Evolutionary conservation across 129 eudicot genomes (phyloP).

Genomic region (Dittrichia graveolens): DNA sequence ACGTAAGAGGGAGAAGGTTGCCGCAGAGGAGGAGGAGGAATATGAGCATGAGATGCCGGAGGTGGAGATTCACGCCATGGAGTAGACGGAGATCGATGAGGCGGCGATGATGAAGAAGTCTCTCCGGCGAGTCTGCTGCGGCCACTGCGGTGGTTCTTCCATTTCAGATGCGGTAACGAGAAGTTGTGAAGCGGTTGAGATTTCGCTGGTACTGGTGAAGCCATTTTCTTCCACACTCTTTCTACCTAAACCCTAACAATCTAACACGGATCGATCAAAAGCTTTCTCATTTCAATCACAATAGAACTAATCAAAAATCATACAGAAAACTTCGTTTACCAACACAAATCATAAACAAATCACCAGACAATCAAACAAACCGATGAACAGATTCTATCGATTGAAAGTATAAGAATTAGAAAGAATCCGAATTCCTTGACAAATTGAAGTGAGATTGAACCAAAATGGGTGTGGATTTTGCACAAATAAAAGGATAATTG

Average conservation of each 20-base stretch:
- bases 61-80: constrained; percentile 33
- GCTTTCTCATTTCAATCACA: constrained; percentile 15
- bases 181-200: constrained; percentile 76
- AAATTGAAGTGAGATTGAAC: constrained; percentile 3
- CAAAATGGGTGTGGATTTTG: background rate
- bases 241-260: constrained; percentile 29
- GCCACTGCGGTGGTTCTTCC: constrained; percentile 61
- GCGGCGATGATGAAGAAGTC: constrained; percentile 35
- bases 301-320: constrained; percentile 7
- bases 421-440: background rate
- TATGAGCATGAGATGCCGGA: constrained; percentile 32
- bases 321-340: constrained; percentile 1
- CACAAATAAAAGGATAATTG: background rate
- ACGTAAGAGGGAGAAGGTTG: constrained; percentile 29
- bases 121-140: constrained; percentile 42
- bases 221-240: constrained; percentile 33
- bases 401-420: background rate
- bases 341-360: constrained; percentile 1
- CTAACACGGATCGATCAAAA: constrained; percentile 26
- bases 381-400: constrained; percentile 13
- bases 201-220: constrained; percentile 67
- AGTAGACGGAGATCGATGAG: constrained; percentile 37
- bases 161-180: constrained; percentile 60
- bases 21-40: constrained; percentile 28
- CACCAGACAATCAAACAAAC: background rate